Evolutionary conservation across 2,329 filamentous ascomycete species (phyloP).

Genomic region (Verticillium albo-atrum): DNA sequence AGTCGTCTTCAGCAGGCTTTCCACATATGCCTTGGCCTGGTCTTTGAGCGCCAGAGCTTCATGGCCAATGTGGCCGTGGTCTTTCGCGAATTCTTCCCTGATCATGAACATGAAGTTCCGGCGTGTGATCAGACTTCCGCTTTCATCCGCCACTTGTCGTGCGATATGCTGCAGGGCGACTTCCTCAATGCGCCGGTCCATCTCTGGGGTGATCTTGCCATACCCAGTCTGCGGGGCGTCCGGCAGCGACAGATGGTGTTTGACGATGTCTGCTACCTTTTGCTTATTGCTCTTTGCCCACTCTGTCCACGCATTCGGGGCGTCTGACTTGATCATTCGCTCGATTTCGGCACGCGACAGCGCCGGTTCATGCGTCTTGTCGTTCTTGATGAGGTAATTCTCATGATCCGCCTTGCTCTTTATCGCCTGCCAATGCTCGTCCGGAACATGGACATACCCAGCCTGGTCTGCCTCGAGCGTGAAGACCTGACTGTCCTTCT

Average conservation of each 20-base stretch:
- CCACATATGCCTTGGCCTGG: neutral
- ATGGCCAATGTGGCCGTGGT: conserved; percentile 29
- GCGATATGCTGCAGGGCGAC: conserved; percentile 7
- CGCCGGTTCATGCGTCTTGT: conserved; percentile 20
- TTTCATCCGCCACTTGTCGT: conserved; percentile 17
- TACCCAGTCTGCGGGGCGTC: neutral
- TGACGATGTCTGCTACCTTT: conserved; percentile 20
- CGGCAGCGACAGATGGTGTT: conserved; percentile 4
- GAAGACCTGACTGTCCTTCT: conserved; percentile 41
- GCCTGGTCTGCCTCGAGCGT: conserved; percentile 36
- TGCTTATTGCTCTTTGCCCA: conserved; percentile 49
- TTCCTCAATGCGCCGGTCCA: conserved; percentile 12
- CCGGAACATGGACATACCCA: conserved; percentile 34
- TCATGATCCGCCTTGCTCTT: conserved; percentile 30
- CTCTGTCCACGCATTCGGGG: conserved; percentile 41
- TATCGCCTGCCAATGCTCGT: conserved; percentile 43
- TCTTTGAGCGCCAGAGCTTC: neutral
- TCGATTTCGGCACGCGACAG: conserved; percentile 20
- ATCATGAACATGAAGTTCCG: conserved; percentile 45
- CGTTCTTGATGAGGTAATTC: conserved; percentile 17
- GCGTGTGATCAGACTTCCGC: conserved; percentile 36
- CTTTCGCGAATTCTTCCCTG: conserved; percentile 29
- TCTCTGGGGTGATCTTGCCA: neutral
- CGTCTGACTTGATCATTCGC: conserved; percentile 21
- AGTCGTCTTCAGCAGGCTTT: neutral